phyloP scores from a whole-genome alignment of 768 basidiomycete species.

The Tricholoma terreum region DNA sequence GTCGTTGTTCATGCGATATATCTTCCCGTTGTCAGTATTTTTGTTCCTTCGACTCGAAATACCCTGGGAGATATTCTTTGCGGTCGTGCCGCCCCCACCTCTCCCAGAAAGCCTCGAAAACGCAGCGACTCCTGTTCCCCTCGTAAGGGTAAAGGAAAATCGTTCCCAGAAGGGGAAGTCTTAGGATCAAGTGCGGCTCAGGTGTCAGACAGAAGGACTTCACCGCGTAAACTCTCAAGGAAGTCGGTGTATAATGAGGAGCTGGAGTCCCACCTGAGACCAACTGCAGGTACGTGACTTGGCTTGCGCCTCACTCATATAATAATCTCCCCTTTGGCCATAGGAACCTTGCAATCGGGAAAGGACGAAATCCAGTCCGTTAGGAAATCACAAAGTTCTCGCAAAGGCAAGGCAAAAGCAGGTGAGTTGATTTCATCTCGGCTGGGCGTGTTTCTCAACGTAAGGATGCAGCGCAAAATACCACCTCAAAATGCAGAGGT shows the following conservation, averaged over 20 bases:
- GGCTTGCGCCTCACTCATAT: neutral
- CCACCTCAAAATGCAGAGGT: conserved; percentile 13
- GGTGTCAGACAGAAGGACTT: conserved; percentile 5
- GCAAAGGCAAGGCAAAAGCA: conserved; percentile 9
- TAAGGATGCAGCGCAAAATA: neutral
- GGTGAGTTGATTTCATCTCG: neutral
- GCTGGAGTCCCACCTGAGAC: neutral
- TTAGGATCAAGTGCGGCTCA: neutral
- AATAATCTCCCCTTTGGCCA: neutral
- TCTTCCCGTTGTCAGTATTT: conserved; percentile 10
- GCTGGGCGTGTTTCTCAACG: neutral
- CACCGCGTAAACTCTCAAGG: conserved; percentile 4
- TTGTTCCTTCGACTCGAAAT: conserved; percentile 18
- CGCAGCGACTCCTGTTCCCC: conserved; percentile 32
- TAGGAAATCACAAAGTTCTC: conserved; percentile 2
- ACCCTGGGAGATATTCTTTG: conserved; percentile 21
- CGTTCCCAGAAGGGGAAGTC: neutral
- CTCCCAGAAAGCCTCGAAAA: conserved; percentile 35
- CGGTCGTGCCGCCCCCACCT: conserved; percentile 35
- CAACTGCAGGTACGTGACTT: conserved; percentile 1
- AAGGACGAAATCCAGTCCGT: neutral
- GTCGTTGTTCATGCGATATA: neutral
- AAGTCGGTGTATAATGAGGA: neutral
- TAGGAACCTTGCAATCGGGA: neutral
- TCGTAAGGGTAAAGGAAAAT: conserved; percentile 13